A percentile compares a stretch with the other conserved stretches of the same genome.
Conservation (phyloP, 306 rosid species). For the Betula pendula region DNA sequence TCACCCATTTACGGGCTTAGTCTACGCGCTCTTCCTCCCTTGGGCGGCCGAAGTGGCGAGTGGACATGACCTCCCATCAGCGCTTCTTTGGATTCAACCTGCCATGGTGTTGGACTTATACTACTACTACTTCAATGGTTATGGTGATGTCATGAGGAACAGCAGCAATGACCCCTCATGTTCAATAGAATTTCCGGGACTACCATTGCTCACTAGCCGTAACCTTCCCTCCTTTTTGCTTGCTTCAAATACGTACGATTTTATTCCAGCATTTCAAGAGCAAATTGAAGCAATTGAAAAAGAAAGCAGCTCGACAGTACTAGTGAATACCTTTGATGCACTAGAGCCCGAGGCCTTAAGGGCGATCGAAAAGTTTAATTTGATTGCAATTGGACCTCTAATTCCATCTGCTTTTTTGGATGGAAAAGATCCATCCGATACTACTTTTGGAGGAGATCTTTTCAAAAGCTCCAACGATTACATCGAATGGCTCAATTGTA, state of each 20-base stretch:
- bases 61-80: constrained; percentile 22
- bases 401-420: constrained; percentile 49
- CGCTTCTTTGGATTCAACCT: constrained; percentile 42
- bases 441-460: constrained; percentile 43
- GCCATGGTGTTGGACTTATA: constrained; percentile 37
- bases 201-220: constrained; percentile 16
- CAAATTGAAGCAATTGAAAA: constrained; percentile 6
- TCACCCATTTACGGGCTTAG: constrained; percentile 25
- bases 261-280: background rate
- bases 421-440: constrained; percentile 33
- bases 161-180: background rate
- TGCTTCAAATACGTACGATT: background rate
- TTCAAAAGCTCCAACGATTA: constrained; percentile 15
- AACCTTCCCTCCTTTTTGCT: constrained; percentile 43
- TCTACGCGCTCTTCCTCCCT: constrained; percentile 27
- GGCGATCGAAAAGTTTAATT: constrained; percentile 11
- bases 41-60: constrained; percentile 39
- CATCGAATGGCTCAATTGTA: constrained; percentile 53
- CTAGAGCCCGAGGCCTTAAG: constrained; percentile 38
- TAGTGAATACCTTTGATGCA: constrained; percentile 40
- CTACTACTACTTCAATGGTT: constrained; percentile 38
- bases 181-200: constrained; percentile 9
- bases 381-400: constrained; percentile 59
- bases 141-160: constrained; percentile 2
- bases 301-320: constrained; percentile 11